Conservation (phyloP, 1,284 basidiomycete genomes). For the Anthracocystis setariae region DNA sequence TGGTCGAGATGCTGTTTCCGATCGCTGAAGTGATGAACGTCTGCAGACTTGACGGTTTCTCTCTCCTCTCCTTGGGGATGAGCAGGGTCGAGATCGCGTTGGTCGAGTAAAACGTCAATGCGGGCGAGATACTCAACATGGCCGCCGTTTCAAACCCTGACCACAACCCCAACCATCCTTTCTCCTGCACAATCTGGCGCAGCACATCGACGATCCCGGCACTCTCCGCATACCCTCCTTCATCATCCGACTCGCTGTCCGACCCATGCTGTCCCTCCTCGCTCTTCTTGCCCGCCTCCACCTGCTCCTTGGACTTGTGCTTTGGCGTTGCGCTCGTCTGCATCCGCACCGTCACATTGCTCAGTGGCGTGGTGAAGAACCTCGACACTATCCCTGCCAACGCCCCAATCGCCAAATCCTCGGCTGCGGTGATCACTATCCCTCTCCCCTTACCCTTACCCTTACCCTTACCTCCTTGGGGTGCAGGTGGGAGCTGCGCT, state of each 20-base stretch:
- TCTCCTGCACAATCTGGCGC: slow-evolving; percentile 66
- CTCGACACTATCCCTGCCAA: slow-evolving; percentile 69
- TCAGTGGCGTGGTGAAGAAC: slow-evolving; percentile 69
- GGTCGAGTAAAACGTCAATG: slow-evolving; percentile 68
- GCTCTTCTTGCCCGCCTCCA: slow-evolving; percentile 6
- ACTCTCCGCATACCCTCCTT: slow-evolving; percentile 58
- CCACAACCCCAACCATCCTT: slow-evolving; percentile 68
- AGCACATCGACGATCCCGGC: slow-evolving; percentile 61
- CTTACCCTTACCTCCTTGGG: slow-evolving; percentile 20
- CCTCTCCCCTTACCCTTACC: slow-evolving; percentile 24
- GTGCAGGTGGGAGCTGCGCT: slow-evolving; percentile 16
- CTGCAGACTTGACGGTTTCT: slow-evolving; percentile 57
- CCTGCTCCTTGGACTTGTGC: slow-evolving; percentile 24
- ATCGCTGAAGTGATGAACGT: slow-evolving; percentile 70
- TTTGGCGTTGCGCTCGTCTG: slow-evolving; percentile 65
- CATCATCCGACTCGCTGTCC: slow-evolving; percentile 61
- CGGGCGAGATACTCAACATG: slow-evolving; percentile 67
- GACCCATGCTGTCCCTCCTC: slow-evolving; percentile 17
- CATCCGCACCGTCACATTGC: slow-evolving; percentile 70
- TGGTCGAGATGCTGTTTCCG: slow-evolving; percentile 68
- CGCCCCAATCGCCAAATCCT: slow-evolving; percentile 70
- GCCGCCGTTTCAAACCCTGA: slow-evolving; percentile 67
- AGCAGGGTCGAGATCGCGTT: slow-evolving; percentile 60
- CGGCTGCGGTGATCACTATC: slow-evolving; percentile 61
- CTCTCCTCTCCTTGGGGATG: slow-evolving; percentile 31